A percentile compares a stretch with the other conserved stretches of the same genome.
Evolutionary conservation across 2,329 filamentous ascomycete species (phyloP).

Genomic region (Cadophora luteo-olivacea): DNA sequence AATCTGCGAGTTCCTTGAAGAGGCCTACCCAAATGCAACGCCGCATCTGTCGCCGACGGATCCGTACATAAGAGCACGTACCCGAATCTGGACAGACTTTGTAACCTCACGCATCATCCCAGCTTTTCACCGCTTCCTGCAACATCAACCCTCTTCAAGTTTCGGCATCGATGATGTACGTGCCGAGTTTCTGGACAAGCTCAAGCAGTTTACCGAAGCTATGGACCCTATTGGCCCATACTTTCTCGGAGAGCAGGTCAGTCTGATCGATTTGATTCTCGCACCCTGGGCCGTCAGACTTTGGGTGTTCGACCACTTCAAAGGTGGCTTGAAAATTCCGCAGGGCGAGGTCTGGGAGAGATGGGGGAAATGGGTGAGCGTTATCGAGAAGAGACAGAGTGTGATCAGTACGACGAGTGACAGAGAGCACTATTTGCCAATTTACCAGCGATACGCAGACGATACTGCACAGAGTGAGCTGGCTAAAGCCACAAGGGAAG

Average conservation of each 20-base stretch:
- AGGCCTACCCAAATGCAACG: slow-evolving; percentile 61
- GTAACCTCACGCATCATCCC: slow-evolving; percentile 71
- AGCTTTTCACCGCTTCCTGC: slow-evolving; percentile 67
- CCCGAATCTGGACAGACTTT: slow-evolving; percentile 78
- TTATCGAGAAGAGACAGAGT: slow-evolving; percentile 64
- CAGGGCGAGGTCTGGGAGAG: slow-evolving; percentile 63
- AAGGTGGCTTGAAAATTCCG: slow-evolving; percentile 61
- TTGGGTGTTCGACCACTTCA: slow-evolving; percentile 79
- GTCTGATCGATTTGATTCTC: slow-evolving; percentile 72
- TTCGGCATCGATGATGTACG: slow-evolving; percentile 60
- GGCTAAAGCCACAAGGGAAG: slow-evolving; percentile 67
- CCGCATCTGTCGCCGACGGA: slow-evolving; percentile 62
- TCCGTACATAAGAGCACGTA: slow-evolving; percentile 68
- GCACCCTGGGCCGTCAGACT: slow-evolving; percentile 76
- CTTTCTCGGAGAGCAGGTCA: slow-evolving; percentile 69
- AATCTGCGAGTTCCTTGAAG: slow-evolving; percentile 78
- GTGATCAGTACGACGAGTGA: slow-evolving; percentile 73
- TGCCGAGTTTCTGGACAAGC: slow-evolving; percentile 60
- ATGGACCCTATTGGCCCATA: slow-evolving; percentile 69
- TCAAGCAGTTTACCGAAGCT: slow-evolving; percentile 66
- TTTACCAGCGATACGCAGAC: slow-evolving; percentile 72
- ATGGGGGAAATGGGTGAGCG: slow-evolving; percentile 69
- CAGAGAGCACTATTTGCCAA: slow-evolving; percentile 68
- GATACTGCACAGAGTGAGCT: slow-evolving; percentile 68
- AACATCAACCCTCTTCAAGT: slow-evolving; percentile 58